Evolutionary conservation across 2,329 filamentous ascomycete genomes (phyloP), one percentile per base, ranked within the genome.

Genomic region (Cladosporium colombiae): DNA sequence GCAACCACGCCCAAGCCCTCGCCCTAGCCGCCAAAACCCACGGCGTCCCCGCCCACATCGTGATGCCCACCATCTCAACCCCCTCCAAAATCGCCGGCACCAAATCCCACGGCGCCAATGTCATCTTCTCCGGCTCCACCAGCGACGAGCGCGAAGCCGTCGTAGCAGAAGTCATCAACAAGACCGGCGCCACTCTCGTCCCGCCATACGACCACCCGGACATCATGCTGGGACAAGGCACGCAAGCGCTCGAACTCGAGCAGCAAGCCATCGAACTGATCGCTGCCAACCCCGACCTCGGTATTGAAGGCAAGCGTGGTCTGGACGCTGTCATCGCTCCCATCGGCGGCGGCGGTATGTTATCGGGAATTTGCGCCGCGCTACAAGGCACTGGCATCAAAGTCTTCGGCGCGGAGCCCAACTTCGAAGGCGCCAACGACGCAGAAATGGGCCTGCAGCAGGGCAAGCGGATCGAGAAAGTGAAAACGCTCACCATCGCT

Each of bases 1-100:
- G 93, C 67, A 97, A 97, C 80, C 93, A 97, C 75, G 93, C 93
- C 0, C 92, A 96, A 81, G 93, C 93, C 2, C 87, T 97, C 65
- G 87, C 93, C 1, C 89, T 97, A 62, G 93, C 93, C 0, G 92
- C 93, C 2, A 83, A 82, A n/a, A 88, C 88, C 50, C 86, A 89
- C 74, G 80, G 83, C 64, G 88, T 97, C 70, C 89, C 89, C 16
- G 91, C 91, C 0, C 87, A 93, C 80, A 93, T 97, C 74, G 88
- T 97, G 66, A 97, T 97, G 93, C 93, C 93, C 0, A 76, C 80
- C 23, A 94, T 94, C 74, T 89, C 89, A 62, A 89, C 91, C 0
- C 85, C 90, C n/a, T 88, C 88, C 69, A 97, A 97, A 78, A 91
- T 97, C 69, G 89, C 89, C 8, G 92, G 89, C 0, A 96, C 93